phyloP scores from a whole-genome alignment of 2,329 filamentous ascomycete species.

The Stachybotrys elegans region DNA sequence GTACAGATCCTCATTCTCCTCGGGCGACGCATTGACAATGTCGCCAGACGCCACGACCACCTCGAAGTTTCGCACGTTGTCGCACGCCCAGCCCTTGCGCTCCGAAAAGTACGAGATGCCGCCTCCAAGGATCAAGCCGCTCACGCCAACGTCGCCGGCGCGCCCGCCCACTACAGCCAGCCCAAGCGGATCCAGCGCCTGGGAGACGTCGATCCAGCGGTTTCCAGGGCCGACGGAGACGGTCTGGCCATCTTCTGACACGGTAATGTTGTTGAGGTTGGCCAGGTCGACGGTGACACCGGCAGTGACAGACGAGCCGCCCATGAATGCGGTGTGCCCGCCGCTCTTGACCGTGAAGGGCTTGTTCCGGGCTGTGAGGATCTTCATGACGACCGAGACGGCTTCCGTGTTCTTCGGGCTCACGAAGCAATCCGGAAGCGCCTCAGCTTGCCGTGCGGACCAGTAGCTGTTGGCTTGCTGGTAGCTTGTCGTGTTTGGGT shows the following conservation, averaged over 20 bases:
- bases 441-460: not conserved
- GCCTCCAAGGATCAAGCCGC: slow-evolving; percentile 18
- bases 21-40: slow-evolving; percentile 34
- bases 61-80: slow-evolving; percentile 37
- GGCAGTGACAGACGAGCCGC: not conserved
- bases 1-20: slow-evolving; percentile 6
- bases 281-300: not conserved
- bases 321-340: not conserved
- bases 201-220: slow-evolving; percentile 27
- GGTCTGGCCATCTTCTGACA: slow-evolving; percentile 20
- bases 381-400: not conserved
- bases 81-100: slow-evolving; percentile 38
- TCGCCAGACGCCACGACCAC: slow-evolving; percentile 41
- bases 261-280: slow-evolving; percentile 10
- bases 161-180: slow-evolving; percentile 38
- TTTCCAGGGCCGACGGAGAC: slow-evolving; percentile 37
- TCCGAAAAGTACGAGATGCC: slow-evolving; percentile 17
- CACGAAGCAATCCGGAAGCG: not conserved
- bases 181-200: slow-evolving; percentile 18
- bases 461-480: not conserved
- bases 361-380: not conserved
- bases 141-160: slow-evolving; percentile 22
- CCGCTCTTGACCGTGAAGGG: not conserved
- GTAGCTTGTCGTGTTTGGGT: not conserved
- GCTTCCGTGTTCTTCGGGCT: not conserved